A percentile compares a stretch with the other conserved stretches of the same genome.
Evolutionary conservation across 2,329 filamentous ascomycete species (phyloP).

Genomic region (Neofusicoccum ribis): DNA sequence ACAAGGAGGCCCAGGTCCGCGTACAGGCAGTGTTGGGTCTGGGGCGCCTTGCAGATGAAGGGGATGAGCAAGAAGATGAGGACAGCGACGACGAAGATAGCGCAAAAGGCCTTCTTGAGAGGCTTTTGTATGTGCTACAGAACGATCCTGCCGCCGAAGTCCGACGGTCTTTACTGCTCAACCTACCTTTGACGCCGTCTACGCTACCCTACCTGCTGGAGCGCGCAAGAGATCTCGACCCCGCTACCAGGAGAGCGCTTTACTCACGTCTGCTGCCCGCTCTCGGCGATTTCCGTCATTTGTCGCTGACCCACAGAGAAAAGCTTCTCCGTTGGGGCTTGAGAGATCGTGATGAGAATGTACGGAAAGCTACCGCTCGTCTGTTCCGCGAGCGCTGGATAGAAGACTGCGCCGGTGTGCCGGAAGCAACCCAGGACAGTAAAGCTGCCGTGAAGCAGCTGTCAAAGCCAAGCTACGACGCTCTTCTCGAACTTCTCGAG

Average conservation of each 20-base stretch:
- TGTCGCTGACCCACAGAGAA: slow-evolving; percentile 91
- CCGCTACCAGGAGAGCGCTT: slow-evolving; percentile 77
- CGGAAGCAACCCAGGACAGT: slow-evolving; percentile 59
- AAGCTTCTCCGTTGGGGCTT: slow-evolving; percentile 94
- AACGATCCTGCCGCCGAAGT: slow-evolving; percentile 96
- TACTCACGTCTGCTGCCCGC: slow-evolving; percentile 86
- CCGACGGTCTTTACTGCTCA: slow-evolving; percentile 80
- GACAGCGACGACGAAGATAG: slow-evolving; percentile 68
- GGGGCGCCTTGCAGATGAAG: slow-evolving; percentile 73
- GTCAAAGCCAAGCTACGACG: slow-evolving; percentile 64
- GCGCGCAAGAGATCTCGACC: slow-evolving; percentile 84
- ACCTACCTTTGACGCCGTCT: slow-evolving; percentile 79
- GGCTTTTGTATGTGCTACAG: slow-evolving; percentile 83
- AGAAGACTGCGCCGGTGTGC: slow-evolving; percentile 79
- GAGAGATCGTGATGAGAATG: slow-evolving; percentile 89
- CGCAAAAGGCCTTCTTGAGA: slow-evolving; percentile 71
- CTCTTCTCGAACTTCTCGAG: slow-evolving; percentile 85
- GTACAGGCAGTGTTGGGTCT: slow-evolving; percentile 90
- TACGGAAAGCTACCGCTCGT: slow-evolving; percentile 85
- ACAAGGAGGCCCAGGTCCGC: slow-evolving; percentile 91
- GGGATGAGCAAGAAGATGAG: slow-evolving; percentile 60
- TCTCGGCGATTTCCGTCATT: slow-evolving; percentile 88
- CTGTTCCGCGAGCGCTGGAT: slow-evolving; percentile 97
- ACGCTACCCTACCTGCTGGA: slow-evolving; percentile 88
- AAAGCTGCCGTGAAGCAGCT: slow-evolving; percentile 42